A percentile compares a stretch with the other conserved stretches of the same genome.
Evolutionary conservation across 2,329 filamentous ascomycete genomes (phyloP).

Genomic region (Aspergillus candidus): DNA sequence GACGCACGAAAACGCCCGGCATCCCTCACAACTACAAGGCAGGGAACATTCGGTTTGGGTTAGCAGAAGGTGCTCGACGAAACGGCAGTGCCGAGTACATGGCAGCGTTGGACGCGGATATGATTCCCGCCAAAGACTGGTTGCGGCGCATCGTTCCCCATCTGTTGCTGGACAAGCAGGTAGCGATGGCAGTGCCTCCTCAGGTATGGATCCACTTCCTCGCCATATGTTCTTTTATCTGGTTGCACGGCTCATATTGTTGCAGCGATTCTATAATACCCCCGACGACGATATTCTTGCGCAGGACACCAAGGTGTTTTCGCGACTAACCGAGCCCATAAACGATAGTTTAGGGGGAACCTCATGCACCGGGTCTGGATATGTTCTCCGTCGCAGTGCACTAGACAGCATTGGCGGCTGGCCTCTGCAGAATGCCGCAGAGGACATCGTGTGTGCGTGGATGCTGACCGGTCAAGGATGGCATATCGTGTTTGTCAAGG

Average conservation of each 20-base stretch:
- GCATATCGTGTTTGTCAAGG: conserved; percentile 56
- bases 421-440: conserved; percentile 53
- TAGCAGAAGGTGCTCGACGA: conserved; percentile 48
- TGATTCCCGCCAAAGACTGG: conserved; percentile 60
- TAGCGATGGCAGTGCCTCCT: too few relatives aligned
- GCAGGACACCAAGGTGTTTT: conserved; percentile 55
- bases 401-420: conserved; percentile 58
- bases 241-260: conserved; percentile 48
- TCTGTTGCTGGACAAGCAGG: conserved; percentile 42
- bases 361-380: conserved; percentile 57
- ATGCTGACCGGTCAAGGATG: conserved; percentile 56
- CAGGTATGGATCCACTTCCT: too few relatives aligned
- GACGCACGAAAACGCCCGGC: conserved; percentile 36
- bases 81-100: conserved; percentile 54
- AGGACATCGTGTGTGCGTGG: conserved; percentile 56
- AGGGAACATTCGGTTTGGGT: conserved; percentile 58
- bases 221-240: conserved; percentile 37
- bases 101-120: conserved; percentile 61
- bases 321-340: conserved; percentile 46
- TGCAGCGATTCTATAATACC: conserved; percentile 59
- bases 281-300: conserved; percentile 53
- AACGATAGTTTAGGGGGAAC: conserved; percentile 39
- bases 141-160: conserved; percentile 56
- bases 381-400: conserved; percentile 53
- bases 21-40: conserved; percentile 54